These are phyloP conservation scores for Backusella circina DNA, from an alignment of 192 early-diverging fungal genomes.

Conservation along the genomic window DNA sequence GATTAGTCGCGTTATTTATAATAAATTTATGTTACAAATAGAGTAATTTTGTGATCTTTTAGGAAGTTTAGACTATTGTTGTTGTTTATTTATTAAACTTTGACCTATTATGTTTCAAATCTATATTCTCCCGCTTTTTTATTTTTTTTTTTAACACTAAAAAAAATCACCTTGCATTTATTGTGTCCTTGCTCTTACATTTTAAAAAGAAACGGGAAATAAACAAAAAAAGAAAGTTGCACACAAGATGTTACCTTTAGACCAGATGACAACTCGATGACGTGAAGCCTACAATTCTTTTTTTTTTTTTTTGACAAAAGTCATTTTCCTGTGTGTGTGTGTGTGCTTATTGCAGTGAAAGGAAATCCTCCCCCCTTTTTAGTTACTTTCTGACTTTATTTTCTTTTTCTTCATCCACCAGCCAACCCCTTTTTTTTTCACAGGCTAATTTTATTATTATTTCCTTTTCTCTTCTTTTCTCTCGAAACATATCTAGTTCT, in stretches of 20 bases:
- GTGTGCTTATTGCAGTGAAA: not conserved
- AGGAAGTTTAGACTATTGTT: not conserved
- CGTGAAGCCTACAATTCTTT: not conserved
- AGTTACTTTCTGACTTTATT: not conserved
- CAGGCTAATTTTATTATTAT: not conserved
- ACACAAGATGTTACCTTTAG: not conserved
- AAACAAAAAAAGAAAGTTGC: slow-evolving; percentile 1
- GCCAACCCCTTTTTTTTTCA: not conserved
- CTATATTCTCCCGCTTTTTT: not conserved
- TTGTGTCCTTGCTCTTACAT: not conserved
- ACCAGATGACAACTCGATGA: not conserved
- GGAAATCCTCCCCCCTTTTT: not conserved
- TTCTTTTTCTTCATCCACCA: not conserved
- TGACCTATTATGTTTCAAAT: not conserved
- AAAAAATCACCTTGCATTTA: not conserved
- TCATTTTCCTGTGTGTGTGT: not conserved
- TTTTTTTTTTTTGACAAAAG: not conserved
- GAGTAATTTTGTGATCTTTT: not conserved
- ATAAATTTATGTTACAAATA: slow-evolving; percentile 2
- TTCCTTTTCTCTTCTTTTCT: slow-evolving; percentile 3
- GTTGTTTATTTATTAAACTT: not conserved
- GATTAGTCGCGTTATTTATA: slow-evolving; percentile 6
- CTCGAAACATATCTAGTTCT: not conserved
- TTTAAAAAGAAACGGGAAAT: not conserved
- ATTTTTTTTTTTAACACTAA: not conserved